These are phyloP conservation scores for Beauveria asiatica DNA, from an alignment of 2,329 filamentous ascomycete species.

Conservation along the genomic window DNA sequence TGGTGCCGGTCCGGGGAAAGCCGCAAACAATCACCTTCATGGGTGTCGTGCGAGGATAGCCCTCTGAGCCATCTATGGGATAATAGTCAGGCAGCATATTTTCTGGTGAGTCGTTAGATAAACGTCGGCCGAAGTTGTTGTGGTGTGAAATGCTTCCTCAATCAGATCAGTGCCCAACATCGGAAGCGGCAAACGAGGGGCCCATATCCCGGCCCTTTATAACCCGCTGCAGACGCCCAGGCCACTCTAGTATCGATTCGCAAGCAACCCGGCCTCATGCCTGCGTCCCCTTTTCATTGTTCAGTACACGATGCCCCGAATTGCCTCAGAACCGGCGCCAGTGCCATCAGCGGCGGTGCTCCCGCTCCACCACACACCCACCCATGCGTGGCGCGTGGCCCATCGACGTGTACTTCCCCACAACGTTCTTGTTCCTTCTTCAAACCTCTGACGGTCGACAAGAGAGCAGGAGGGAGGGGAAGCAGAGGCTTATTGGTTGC, in stretches of 20 bases:
- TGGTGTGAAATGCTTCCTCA: too few species aligned
- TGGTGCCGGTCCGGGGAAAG: conserved; percentile 10
- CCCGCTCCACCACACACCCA: not conserved
- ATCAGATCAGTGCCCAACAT: too few species aligned
- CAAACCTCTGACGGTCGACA: not conserved
- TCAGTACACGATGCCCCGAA: not conserved
- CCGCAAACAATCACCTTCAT: conserved; percentile 8
- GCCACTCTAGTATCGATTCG: not conserved
- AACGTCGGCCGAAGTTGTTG: not conserved
- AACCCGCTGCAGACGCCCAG: not conserved
- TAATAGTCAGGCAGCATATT: conserved; percentile 2
- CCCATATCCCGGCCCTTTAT: not conserved
- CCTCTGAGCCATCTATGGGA: conserved; percentile 9
- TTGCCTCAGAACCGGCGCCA: not conserved
- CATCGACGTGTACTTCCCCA: not conserved
- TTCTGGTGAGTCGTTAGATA: not conserved
- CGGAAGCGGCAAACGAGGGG: too few species aligned
- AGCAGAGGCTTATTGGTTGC: too few species aligned
- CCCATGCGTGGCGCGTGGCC: not conserved
- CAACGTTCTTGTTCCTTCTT: not conserved
- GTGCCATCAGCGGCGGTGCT: not conserved
- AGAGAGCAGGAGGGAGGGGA: not conserved
- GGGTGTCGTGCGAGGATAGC: conserved; percentile 9
- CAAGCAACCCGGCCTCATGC: not conserved
- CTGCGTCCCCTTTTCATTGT: not conserved